These are phyloP conservation scores for Neltuma alba DNA, from an alignment of 306 rosid species.

Conservation along the genomic window DNA sequence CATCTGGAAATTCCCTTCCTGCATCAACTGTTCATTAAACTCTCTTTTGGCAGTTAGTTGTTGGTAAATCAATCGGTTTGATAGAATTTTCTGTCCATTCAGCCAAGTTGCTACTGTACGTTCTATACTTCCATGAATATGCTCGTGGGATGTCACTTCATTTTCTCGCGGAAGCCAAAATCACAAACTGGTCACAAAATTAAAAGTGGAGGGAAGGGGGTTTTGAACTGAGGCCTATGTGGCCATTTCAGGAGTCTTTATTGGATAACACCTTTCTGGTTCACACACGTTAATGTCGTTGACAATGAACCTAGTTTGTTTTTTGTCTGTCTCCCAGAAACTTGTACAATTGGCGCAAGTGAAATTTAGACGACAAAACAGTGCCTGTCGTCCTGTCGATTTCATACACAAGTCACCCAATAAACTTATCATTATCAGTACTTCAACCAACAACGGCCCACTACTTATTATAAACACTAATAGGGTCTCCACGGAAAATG, in stretches of 20 bases:
- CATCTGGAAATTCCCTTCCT: background rate
- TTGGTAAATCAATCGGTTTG: background rate
- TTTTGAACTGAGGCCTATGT: background rate
- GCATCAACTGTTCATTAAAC: background rate
- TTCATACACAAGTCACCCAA: background rate
- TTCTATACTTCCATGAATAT: background rate
- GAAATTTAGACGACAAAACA: constrained; percentile 6
- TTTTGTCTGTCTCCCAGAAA: background rate
- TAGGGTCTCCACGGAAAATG: background rate
- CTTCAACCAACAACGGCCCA: background rate
- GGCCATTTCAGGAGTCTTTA: background rate
- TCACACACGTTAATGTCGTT: background rate
- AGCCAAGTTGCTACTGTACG: background rate
- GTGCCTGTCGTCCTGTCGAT: background rate
- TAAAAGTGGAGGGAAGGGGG: too few relatives aligned
- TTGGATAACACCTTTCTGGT: background rate
- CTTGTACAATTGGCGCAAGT: background rate
- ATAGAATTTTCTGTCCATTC: background rate
- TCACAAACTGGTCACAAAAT: too few relatives aligned
- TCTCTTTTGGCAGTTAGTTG: background rate
- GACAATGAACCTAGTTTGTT: background rate
- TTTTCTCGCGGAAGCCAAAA: too few relatives aligned
- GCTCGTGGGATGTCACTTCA: background rate
- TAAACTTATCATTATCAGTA: background rate
- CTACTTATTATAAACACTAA: background rate